Base-by-base conservation (phyloP, 306 rosid species). In the Spatholobus suberectus region DNA sequence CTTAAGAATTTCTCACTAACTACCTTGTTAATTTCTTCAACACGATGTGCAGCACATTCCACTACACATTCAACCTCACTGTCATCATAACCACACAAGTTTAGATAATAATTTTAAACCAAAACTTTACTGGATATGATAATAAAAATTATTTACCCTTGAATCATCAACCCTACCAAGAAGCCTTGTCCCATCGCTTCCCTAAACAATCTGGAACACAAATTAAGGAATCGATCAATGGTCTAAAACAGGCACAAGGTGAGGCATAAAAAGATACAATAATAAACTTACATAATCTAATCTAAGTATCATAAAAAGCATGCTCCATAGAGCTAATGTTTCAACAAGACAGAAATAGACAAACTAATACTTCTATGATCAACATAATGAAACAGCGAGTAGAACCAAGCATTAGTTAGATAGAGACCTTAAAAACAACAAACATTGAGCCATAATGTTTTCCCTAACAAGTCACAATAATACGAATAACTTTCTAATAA, bases 161-260 rank as follows among this genome's bases (percentile, higher is more conserved):
- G 99, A 94, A 89, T 94, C 94, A 81, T 94, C 99, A 90, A 75
- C 94, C 89, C 99, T 90, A 70, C 97, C 89, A 58, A 96, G 97
- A 90, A 96, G 89, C 90, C 93, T 89, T 77, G 99, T 87, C 99
- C 98, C 86, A 90, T 79, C 98, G 97, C 86, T 98, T 92, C 61
- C 99, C 99, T 88, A 96, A 90, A 86, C 99, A 96, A 89, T 90
- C 99, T 96, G 93, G 75, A 87, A 82, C 73, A 85, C 72, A 76
- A 70, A 82, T 88, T 75, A 81, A 44, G 78, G 58, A 80, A 46
- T 35, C 80, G 59, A 81, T 85, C 66, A 87, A 49, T 7, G 32
- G 54, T 83, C 76, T 68, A 76, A 68, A 57, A 68, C 32, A 52
- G 61, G 66, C 61, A 51, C 54, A 49, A 26, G 51, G 41, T 62